These are phyloP conservation scores for Zygosaccharomyces bailii DNA, from an alignment of 805 yeast species.

Conservation along the genomic window DNA sequence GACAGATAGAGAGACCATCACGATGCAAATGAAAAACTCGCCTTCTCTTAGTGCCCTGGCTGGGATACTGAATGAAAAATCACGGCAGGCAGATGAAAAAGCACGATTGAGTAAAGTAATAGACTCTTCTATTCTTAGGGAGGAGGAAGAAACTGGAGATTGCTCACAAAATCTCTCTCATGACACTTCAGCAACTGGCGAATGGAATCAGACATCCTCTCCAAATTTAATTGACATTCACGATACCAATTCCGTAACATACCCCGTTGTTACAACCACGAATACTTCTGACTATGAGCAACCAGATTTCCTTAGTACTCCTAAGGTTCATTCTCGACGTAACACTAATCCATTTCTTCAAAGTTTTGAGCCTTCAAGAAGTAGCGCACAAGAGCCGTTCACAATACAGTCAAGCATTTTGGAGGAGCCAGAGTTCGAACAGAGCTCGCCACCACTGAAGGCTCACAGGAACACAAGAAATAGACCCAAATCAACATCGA, in stretches of 20 bases:
- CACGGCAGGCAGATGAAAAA: slow-evolving; percentile 30
- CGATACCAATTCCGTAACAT: slow-evolving; percentile 23
- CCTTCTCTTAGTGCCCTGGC: slow-evolving; percentile 45
- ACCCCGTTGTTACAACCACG: slow-evolving; percentile 7
- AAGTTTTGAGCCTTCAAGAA: background rate
- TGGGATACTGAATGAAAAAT: slow-evolving; percentile 38
- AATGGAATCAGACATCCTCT: slow-evolving; percentile 14
- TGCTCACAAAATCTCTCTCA: background rate
- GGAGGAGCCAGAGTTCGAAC: slow-evolving; percentile 6
- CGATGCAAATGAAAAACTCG: slow-evolving; percentile 40
- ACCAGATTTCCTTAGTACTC: slow-evolving; percentile 33
- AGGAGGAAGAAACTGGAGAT: slow-evolving; percentile 21
- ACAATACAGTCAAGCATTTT: slow-evolving; percentile 2
- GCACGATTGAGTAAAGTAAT: slow-evolving; percentile 18
- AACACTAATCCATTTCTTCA: slow-evolving; percentile 3
- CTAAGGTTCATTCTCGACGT: slow-evolving; percentile 16
- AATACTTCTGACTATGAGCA: slow-evolving; percentile 19
- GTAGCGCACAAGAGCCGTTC: slow-evolving; percentile 2
- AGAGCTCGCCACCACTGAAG: background rate
- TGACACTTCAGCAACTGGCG: slow-evolving; percentile 2
- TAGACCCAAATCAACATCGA: background rate
- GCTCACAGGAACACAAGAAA: background rate
- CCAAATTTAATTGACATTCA: slow-evolving; percentile 40
- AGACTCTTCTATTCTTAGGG: slow-evolving; percentile 23
- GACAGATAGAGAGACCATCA: slow-evolving; percentile 19